phyloP scores from a whole-genome alignment of 345 rosid species.

The Psidium friedrichsthalianum region DNA sequence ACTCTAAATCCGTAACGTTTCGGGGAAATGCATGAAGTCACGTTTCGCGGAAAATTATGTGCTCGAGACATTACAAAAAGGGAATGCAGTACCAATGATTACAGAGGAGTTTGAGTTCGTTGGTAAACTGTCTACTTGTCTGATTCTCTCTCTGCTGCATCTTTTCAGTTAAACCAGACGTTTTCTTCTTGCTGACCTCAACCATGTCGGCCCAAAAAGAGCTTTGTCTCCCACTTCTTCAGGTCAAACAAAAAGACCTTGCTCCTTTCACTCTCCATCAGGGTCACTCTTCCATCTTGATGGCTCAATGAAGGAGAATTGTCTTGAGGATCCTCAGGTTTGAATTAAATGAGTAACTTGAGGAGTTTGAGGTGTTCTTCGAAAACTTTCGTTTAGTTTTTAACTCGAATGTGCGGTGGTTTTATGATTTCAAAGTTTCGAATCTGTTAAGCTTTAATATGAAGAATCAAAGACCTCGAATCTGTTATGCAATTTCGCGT shows the following conservation, averaged over 20 bases:
- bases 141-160: not conserved
- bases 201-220: not conserved
- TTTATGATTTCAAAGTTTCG: not conserved
- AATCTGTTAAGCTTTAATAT: not conserved
- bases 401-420: too few relatives aligned
- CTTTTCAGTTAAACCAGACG: not conserved
- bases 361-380: too few relatives aligned
- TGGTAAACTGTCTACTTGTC: not conserved
- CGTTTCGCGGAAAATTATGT: not conserved
- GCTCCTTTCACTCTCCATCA: too few relatives aligned
- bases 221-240: not conserved
- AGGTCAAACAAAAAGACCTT: not conserved
- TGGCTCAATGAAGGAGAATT: not conserved
- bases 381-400: too few relatives aligned
- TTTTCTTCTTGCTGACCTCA: not conserved
- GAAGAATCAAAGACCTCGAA: not conserved
- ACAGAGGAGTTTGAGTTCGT: not conserved
- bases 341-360: too few relatives aligned
- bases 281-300: not conserved
- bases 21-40: not conserved
- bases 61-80: not conserved
- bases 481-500: not conserved
- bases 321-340: not conserved
- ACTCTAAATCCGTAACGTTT: not conserved
- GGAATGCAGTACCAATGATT: not conserved